phyloP scores from a whole-genome alignment of 176 grass and related monocot species.

The Cocos nucifera region DNA sequence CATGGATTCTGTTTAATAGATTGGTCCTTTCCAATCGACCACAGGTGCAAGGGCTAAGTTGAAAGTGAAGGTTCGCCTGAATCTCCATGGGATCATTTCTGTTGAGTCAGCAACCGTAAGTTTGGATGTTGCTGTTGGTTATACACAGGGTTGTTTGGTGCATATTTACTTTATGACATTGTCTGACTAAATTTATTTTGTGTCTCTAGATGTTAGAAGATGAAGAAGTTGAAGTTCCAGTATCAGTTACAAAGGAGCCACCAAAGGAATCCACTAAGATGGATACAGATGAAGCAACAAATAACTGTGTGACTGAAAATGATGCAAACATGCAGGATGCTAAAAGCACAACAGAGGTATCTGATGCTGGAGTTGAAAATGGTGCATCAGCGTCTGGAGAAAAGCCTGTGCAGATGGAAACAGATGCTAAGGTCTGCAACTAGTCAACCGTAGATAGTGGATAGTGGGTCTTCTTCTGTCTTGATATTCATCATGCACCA shows the following conservation, averaged over 20 bases:
- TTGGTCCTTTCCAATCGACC: slow-evolving; percentile 69
- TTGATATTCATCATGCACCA: not conserved
- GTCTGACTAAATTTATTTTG: not conserved
- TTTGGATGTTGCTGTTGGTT: not conserved
- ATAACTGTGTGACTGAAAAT: slow-evolving; percentile 20
- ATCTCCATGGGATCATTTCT: slow-evolving; percentile 77
- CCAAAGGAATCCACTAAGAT: slow-evolving; percentile 51
- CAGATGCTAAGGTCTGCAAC: slow-evolving; percentile 59
- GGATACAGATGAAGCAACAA: slow-evolving; percentile 46
- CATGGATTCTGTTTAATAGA: slow-evolving; percentile 22
- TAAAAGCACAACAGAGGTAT: slow-evolving; percentile 31
- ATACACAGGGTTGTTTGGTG: not conserved
- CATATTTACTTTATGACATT: not conserved
- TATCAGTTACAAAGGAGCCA: slow-evolving; percentile 17
- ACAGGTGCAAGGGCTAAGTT: slow-evolving; percentile 63
- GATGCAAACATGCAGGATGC: slow-evolving; percentile 62
- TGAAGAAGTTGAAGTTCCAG: slow-evolving; percentile 61
- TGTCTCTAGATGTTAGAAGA: slow-evolving; percentile 69
- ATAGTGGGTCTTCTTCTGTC: not conserved
- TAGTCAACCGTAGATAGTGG: not conserved
- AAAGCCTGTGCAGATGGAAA: slow-evolving; percentile 77
- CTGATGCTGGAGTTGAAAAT: slow-evolving; percentile 46
- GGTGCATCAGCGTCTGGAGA: slow-evolving; percentile 39
- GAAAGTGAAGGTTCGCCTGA: slow-evolving; percentile 77
- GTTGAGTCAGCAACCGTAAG: slow-evolving; percentile 79